Evolutionary conservation across 140 eudicot genomes (phyloP).

Genomic region (Stevia rebaudiana): DNA sequence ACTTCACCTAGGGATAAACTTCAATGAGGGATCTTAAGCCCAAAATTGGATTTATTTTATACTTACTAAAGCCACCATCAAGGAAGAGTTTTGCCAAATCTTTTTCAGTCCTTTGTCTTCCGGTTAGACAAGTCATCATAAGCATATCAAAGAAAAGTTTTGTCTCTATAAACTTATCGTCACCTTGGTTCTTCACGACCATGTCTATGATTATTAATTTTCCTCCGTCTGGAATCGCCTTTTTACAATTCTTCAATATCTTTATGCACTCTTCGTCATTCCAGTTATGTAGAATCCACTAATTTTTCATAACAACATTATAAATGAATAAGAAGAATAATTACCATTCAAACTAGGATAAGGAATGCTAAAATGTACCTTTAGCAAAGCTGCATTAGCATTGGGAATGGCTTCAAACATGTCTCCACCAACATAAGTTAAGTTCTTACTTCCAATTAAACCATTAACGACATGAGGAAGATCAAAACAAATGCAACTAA

Average conservation of each 20-base stretch:
- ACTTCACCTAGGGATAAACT: constrained; percentile 26
- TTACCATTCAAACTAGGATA: not conserved
- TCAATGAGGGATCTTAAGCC: constrained; percentile 38
- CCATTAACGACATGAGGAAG: too few relatives aligned
- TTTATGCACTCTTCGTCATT: too few relatives aligned
- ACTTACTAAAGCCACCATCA: constrained; percentile 28
- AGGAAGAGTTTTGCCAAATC: constrained; percentile 40
- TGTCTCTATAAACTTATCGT: too few relatives aligned
- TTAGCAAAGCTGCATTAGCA: not conserved
- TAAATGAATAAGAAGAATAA: too few relatives aligned
- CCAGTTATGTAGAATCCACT: too few relatives aligned
- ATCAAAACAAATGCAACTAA: not conserved
- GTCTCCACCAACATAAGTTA: too few relatives aligned
- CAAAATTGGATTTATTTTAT: constrained; percentile 22
- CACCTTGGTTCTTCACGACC: not conserved
- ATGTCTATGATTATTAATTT: constrained; percentile 35
- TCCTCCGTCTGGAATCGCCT: too few relatives aligned
- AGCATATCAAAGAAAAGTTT: constrained; percentile 37
- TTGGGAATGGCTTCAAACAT: too few relatives aligned
- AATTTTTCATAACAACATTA: too few relatives aligned
- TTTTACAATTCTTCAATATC: too few relatives aligned
- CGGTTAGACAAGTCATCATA: constrained; percentile 27
- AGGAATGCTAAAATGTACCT: not conserved
- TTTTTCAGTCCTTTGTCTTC: constrained; percentile 39
- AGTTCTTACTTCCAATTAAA: too few relatives aligned